Base-by-base conservation (phyloP, 495 filamentous ascomycete genomes). In the Penicillium desertorum region DNA sequence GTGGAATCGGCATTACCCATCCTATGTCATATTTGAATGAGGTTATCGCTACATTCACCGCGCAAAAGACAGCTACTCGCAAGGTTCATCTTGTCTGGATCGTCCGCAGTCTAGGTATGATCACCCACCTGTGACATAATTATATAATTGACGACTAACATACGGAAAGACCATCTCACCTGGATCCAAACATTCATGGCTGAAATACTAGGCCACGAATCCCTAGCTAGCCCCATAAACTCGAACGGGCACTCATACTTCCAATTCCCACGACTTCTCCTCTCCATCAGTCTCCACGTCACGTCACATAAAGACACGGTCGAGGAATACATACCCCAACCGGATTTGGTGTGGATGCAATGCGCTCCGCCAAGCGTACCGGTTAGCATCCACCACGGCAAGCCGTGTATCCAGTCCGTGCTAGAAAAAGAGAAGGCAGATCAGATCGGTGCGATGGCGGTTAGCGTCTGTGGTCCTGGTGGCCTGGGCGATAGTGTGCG, bases 1-100 rank as follows among this genome's bases (percentile, higher is more conserved):
- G 79, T 1, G 82, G 82, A 34, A 81, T 85, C 56, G 82, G 82
- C 14, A 84, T 85, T 58, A 85, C 82, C 8, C 81, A 85, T 62
- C 77, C 81, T 45, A 76, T 83, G 64, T 77, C 75, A 12, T 82
- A 82, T 61, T 42, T 84, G 32, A 76, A 78, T 53, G 73, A 80
- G 53, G 75, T 83, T 8, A 58, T 84, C 23, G 58, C 65, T 10
- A 76, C 72, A 5, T 76, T 76, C 49, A 61, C 69, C 29, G 55
- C 64, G 20, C 67, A 71, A 29, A 75, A 73, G 17, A 71, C 69
- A 5, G 74, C 75, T 7, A 79, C 78, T 12, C 78, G 77, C 3
- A 74, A 66, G 14, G 69, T 77, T 0, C 71, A 58, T 27, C 58
- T 79, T 14, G 57, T 78, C 0, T 78, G 75, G 76, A 71, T 75